Conservation (phyloP, 2,329 filamentous ascomycete species). For the Sporothrix curviconia region DNA sequence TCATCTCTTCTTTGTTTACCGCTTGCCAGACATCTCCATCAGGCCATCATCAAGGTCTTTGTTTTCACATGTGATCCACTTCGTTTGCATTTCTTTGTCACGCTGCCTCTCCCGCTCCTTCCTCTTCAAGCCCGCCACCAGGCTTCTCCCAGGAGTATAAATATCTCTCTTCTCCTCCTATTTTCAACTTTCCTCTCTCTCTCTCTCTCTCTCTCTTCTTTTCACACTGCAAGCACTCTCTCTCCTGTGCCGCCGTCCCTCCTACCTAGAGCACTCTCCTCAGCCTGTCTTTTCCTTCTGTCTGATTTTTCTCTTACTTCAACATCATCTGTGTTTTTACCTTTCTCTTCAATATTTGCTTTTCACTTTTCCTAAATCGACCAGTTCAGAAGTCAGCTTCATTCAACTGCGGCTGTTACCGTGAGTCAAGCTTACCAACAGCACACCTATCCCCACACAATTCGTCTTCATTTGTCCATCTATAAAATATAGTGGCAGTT, state of each 20-base stretch:
- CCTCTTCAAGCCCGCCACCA: not conserved
- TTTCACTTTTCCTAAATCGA: no score
- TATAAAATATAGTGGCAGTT: no score
- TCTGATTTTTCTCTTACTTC: not conserved
- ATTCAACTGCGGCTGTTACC: no score
- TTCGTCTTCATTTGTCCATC: no score
- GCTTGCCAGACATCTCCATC: not conserved
- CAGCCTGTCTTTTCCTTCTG: no score
- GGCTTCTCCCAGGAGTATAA: conserved; percentile 1
- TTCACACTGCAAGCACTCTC: not conserved
- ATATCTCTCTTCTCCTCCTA: not conserved
- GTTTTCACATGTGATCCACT: not conserved
- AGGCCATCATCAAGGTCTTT: not conserved
- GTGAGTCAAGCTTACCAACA: no score
- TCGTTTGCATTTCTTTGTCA: not conserved
- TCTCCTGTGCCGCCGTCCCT: not conserved
- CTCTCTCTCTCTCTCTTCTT: not conserved
- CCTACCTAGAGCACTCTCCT: not conserved
- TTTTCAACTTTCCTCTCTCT: not conserved
- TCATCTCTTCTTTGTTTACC: not conserved
- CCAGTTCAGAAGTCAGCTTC: no score
- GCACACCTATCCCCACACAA: no score
- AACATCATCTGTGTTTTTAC: no score
- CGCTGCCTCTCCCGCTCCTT: not conserved
- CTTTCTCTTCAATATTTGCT: no score